Evolutionary conservation across 257 asterid genomes (phyloP).

Genomic region (Solanum etuberosum): DNA sequence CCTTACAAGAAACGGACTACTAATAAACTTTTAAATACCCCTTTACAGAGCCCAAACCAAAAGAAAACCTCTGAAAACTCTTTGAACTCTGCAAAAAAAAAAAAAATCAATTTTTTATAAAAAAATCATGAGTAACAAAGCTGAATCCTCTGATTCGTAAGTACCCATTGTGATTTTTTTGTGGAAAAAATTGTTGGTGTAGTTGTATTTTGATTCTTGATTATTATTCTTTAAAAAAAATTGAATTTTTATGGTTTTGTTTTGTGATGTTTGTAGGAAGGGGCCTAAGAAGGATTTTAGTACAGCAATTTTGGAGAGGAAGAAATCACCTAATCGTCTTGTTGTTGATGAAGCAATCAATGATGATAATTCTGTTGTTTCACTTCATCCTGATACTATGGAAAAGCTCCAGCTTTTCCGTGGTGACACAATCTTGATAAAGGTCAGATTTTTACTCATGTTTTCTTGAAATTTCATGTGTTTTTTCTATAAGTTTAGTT

Average conservation of each 20-base stretch:
- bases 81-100: background rate
- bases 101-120: too few relatives aligned
- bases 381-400: slow-evolving; percentile 71
- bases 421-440: slow-evolving; percentile 78
- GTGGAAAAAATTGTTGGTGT: background rate
- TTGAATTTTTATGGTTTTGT: background rate
- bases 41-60: slow-evolving; percentile 4
- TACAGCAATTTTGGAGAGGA: slow-evolving; percentile 82
- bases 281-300: slow-evolving; percentile 79
- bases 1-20: slow-evolving; percentile 38
- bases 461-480: background rate
- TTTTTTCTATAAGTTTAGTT: background rate
- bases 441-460: slow-evolving; percentile 24
- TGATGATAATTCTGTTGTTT: slow-evolving; percentile 78
- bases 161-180: slow-evolving; percentile 18
- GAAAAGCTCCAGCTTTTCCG: slow-evolving; percentile 89
- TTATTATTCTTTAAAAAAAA: background rate
- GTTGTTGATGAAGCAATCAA: slow-evolving; percentile 77
- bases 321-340: slow-evolving; percentile 73
- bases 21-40: background rate
- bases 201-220: background rate
- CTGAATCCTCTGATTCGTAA: slow-evolving; percentile 65
- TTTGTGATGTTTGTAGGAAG: slow-evolving; percentile 34
- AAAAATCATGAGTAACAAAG: slow-evolving; percentile 36
- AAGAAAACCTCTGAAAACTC: background rate